A percentile compares a stretch with the other conserved stretches of the same genome.
These are phyloP conservation scores for Xylaria telfairii DNA, from an alignment of 495 filamentous ascomycete genomes.

Conservation along the genomic window DNA sequence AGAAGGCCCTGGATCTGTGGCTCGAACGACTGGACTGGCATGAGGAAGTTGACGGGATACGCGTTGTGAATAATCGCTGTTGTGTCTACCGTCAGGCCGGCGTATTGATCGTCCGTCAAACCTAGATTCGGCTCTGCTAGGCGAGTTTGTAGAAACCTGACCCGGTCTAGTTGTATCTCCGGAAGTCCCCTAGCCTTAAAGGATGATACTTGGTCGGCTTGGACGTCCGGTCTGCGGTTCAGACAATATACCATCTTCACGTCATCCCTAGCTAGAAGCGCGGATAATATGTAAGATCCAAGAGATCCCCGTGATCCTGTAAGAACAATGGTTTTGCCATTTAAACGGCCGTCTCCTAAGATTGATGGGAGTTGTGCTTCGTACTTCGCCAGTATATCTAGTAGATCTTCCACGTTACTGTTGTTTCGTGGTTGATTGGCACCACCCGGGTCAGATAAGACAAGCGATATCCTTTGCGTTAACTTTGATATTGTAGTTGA, in stretches of 20 bases:
- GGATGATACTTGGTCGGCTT: constrained; percentile 7
- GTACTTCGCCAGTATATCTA: constrained; percentile 14
- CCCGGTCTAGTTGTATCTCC: constrained; percentile 5
- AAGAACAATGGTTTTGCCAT: constrained; percentile 8
- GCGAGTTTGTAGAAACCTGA: constrained; percentile 26
- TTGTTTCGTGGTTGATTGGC: neutral
- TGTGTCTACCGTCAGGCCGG: constrained; percentile 16
- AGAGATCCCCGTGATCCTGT: constrained; percentile 24
- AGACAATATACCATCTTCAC: constrained; percentile 22
- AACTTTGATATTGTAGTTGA: constrained; percentile 13
- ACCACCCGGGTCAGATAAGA: constrained; percentile 1
- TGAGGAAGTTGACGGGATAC: constrained; percentile 48
- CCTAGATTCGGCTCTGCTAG: constrained; percentile 36
- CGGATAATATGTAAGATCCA: constrained; percentile 20
- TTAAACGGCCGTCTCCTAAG: neutral
- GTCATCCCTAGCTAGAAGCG: constrained; percentile 11
- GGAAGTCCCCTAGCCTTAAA: constrained; percentile 18
- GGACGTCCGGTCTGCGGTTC: constrained; percentile 5
- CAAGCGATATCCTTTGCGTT: constrained; percentile 7
- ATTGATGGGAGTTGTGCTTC: constrained; percentile 11
- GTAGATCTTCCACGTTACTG: neutral
- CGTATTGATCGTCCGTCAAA: constrained; percentile 32
- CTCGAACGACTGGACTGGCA: constrained; percentile 41
- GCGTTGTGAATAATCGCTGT: constrained; percentile 43
- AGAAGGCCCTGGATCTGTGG: constrained; percentile 34